Evolutionary conservation across 495 filamentous ascomycete species (phyloP).

Genomic region (Podospora pseudopauciseta): DNA sequence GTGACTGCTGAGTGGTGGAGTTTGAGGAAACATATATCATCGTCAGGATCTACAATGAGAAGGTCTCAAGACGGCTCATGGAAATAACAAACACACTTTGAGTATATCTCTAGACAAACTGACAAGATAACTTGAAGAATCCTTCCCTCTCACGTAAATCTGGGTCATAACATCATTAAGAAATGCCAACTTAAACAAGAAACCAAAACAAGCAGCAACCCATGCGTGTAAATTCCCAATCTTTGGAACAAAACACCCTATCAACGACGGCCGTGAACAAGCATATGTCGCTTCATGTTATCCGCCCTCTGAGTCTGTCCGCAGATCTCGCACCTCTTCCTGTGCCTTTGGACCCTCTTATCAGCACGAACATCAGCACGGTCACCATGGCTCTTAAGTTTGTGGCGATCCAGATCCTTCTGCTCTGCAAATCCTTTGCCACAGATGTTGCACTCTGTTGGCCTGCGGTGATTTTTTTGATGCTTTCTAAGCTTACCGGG

Average conservation of each 20-base stretch:
- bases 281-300: slow-evolving; percentile 1
- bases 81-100: too few species aligned
- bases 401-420: slow-evolving; percentile 1
- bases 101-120: too few species aligned
- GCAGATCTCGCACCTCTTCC: not conserved
- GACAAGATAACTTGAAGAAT: too few species aligned
- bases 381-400: not conserved
- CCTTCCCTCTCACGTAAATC: too few species aligned
- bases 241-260: not conserved
- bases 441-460: not conserved
- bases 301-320: not conserved
- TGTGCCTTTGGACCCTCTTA: not conserved
- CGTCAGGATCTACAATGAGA: too few species aligned
- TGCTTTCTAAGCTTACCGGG: not conserved
- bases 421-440: not conserved
- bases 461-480: not conserved
- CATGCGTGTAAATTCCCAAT: not conserved
- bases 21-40: too few species aligned
- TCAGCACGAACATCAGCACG: not conserved
- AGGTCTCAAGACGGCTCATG: too few species aligned
- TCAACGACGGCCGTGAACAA: not conserved
- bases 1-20: too few species aligned
- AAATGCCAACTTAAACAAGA: not conserved
- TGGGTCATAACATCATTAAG: too few species aligned
- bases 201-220: not conserved